Evolutionary conservation across 805 yeast genomes (phyloP), one percentile per base, ranked within the genome.

Genomic region (Schwanniomyces yamadae): DNA sequence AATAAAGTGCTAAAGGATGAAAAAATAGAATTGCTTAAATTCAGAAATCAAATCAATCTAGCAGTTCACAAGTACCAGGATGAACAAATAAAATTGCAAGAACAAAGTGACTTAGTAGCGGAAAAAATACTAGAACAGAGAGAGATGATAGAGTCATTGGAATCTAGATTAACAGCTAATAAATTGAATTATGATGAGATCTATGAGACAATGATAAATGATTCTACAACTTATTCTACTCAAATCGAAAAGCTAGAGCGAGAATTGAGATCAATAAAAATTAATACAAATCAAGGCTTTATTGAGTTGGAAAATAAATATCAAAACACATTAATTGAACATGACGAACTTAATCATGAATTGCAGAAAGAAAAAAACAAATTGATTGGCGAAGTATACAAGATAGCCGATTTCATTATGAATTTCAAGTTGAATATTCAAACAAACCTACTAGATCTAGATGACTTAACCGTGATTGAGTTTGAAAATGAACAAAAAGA

Each of bases 351-450:
- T 34, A 57, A 65, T 34, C 70, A 66, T 34, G 66, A 70, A n/a
- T 57, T 80, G 11, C 59, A 67, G 36, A 63, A 66, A 31, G 66
- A 74, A 30, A 67, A 79, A 22, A 69, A 64, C 36, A 60, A 59
- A 9, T 59, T 84, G 46, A 76, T 75, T 44, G 69, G 71, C 28
- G 74, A 75, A 39, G 71, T 82, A 21, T 75, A 74, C 35, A 70
- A 71, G 38, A 70, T 80, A 48, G 76, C 87, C 45, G 80, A 80
- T 40, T 68, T 63, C 38, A 74, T 80, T 15, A 73, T 83, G 33
- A 73, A 69, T 31, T 82, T 86, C 61, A 86, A 86, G 60, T 60
- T 80, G 43, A 77, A 74, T 40, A 72, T 84, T 28, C 91, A 85
- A 52, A 69, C 73, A 14, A 72, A 77, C 34, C 65, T 85, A 31